Evolutionary conservation across 139 green algal genomes (phyloP).

Genomic region (Zygnema cylindricum): DNA sequence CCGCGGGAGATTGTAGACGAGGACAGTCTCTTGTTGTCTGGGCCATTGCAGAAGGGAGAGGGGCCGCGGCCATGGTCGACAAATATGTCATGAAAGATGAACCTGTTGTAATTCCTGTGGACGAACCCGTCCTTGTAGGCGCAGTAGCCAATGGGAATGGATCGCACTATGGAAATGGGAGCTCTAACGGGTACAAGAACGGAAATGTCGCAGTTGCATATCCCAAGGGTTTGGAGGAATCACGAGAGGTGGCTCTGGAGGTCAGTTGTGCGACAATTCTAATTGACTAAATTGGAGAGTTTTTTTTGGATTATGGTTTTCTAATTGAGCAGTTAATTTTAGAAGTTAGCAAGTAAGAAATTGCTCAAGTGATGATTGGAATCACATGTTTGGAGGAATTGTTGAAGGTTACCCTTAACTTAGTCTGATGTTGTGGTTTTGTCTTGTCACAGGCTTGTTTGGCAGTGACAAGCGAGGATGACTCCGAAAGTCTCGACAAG

Average conservation of each 20-base stretch:
- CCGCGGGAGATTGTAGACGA: constrained; percentile 91
- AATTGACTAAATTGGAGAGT: neutral
- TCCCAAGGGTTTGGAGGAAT: constrained; percentile 35
- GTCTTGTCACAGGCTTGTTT: constrained; percentile 39
- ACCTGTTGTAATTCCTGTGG: neutral
- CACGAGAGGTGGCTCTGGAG: constrained; percentile 5
- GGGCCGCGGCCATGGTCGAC: constrained; percentile 79
- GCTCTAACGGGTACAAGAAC: constrained; percentile 21
- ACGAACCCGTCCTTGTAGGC: neutral
- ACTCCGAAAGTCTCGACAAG: constrained; percentile 10
- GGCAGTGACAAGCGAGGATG: constrained; percentile 33
- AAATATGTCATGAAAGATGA: constrained; percentile 70
- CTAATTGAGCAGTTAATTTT: neutral
- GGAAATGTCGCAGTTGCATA: constrained; percentile 3
- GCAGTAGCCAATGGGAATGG: constrained; percentile 12
- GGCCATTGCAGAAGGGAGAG: constrained; percentile 91
- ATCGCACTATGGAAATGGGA: neutral
- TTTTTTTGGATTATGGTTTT: neutral
- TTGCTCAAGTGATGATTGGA: no score
- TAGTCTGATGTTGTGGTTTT: neutral
- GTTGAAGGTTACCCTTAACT: no score
- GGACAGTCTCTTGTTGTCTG: constrained; percentile 78
- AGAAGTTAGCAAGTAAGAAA: neutral
- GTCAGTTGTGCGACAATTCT: constrained; percentile 25
- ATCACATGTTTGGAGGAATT: no score